phyloP scores from a whole-genome alignment of 225 moss, liverwort and hornwort genomes.

The Polytrichum formosum region DNA sequence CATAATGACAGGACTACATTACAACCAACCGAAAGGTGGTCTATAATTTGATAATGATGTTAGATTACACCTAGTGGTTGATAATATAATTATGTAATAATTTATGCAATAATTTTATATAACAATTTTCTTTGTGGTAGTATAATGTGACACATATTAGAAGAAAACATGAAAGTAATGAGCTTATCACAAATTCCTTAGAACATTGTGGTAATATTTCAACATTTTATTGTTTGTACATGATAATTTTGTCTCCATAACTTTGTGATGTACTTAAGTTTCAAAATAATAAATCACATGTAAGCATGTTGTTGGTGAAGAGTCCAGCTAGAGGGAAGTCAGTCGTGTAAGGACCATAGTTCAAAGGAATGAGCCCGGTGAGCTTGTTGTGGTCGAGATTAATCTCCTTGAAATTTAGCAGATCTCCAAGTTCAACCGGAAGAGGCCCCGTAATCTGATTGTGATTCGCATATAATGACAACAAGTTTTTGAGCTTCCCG shows the following conservation, averaged over 20 bases:
- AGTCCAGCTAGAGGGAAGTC: conserved; percentile 15
- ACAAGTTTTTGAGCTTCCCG: conserved; percentile 21
- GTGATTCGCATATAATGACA: conserved; percentile 6
- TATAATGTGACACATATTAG: no score
- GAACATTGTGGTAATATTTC: no score
- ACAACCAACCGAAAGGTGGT: no score
- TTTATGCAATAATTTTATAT: no score
- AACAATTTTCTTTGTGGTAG: no score
- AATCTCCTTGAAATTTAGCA: conserved; percentile 7
- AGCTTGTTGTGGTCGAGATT: conserved; percentile 24
- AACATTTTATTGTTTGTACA: no score
- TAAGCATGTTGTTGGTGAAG: conserved; percentile 29
- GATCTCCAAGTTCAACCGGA: conserved; percentile 21
- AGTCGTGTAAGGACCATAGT: conserved; percentile 26
- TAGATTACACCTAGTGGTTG: no score
- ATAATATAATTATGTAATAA: no score
- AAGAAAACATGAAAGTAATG: background rate
- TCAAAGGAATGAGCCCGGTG: conserved; percentile 16
- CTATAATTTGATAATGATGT: no score
- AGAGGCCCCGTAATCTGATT: conserved; percentile 23
- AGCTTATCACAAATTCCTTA: background rate
- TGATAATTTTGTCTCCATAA: no score
- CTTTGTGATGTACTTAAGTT: background rate
- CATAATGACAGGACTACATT: no score
- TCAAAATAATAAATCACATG: background rate